Evolutionary conservation across 805 yeast species (phyloP), one percentile per base, ranked within the genome.

Genomic region (Priceomyces fermenticarens): DNA sequence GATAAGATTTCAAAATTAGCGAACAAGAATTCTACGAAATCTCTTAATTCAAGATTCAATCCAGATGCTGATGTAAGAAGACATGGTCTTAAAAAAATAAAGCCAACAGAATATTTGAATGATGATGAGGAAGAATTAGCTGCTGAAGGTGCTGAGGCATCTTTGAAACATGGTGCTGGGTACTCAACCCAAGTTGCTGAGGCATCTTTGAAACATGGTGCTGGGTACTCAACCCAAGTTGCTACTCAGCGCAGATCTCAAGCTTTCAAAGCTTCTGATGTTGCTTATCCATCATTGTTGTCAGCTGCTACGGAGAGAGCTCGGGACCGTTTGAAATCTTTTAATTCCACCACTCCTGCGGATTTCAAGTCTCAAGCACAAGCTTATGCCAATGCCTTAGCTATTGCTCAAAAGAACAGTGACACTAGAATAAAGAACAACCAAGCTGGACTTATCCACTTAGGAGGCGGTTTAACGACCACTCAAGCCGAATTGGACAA

Each of bases 381-480:
- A 35, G 74, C 68, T 56, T 88, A 88, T 65, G 79, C 80, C 47
- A 76, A 77, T 48, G 97, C 97, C 2, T 73, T 84, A 40, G 81
- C 82, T 25, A 66, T 85, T 46, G 97, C 97, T 2, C 85, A 85
- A 57, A 75, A 77, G 46, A 80, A 80, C 53, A 70, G 76, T 35
- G 78, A 76, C 37, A 80, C 78, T 57, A 75, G 91, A 54, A 55
- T 75, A 38, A 55, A 57, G 35, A 51, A 55, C 36, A 70, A 72
- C 46, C 80, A 81, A 48, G 77, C 82, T 59, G 74, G 74, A 30
- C 53, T 63, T 30, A 70, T 88, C 52, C 74, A 88, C 55, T 65
- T 91, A 47, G 99, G 99, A 45, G 96, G 95, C 47, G 98, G 97
- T 2, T 72, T 87, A 43, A 78, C 75, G 54, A 79, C 91, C 75